Evolutionary conservation across 441 rosid species (phyloP).

Genomic region (Pelargonium australe): DNA sequence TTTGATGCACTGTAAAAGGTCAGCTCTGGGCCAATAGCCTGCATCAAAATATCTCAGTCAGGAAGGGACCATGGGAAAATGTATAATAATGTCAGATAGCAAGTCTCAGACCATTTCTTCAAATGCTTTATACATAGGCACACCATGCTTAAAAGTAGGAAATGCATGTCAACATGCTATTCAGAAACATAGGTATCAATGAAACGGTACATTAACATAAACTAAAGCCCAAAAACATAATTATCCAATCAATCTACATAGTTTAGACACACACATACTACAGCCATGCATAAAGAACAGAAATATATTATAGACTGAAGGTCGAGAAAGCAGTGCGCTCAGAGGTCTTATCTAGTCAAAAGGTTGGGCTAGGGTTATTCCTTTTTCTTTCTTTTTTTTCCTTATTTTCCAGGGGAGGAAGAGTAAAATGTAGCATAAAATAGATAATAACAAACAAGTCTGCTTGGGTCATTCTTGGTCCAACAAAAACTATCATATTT

Average conservation of each 20-base stretch:
- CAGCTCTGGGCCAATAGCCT: constrained; percentile 97
- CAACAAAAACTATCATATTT: no score
- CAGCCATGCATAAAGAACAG: neutral
- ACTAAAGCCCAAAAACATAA: neutral
- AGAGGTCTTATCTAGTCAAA: neutral
- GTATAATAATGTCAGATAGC: constrained; percentile 12
- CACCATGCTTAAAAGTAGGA: neutral
- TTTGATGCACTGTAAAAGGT: constrained; percentile 82
- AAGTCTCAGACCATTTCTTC: neutral
- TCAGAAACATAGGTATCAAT: neutral
- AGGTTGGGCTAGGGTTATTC: neutral
- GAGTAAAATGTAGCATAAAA: no score
- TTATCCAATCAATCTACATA: neutral
- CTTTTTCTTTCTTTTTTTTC: no score
- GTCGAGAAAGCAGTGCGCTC: neutral
- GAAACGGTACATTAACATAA: neutral
- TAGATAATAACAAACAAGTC: no score
- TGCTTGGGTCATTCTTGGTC: no score
- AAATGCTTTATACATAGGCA: neutral
- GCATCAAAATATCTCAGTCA: constrained; percentile 29
- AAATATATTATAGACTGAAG: neutral
- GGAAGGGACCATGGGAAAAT: constrained; percentile 16
- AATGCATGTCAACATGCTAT: neutral
- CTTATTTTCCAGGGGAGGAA: no score
- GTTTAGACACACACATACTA: neutral